Percentiles rank a stretch among this genome's conserved stretches.
phyloP scores from a whole-genome alignment of 177 flowering plant genomes.

The Telopea speciosissima region DNA sequence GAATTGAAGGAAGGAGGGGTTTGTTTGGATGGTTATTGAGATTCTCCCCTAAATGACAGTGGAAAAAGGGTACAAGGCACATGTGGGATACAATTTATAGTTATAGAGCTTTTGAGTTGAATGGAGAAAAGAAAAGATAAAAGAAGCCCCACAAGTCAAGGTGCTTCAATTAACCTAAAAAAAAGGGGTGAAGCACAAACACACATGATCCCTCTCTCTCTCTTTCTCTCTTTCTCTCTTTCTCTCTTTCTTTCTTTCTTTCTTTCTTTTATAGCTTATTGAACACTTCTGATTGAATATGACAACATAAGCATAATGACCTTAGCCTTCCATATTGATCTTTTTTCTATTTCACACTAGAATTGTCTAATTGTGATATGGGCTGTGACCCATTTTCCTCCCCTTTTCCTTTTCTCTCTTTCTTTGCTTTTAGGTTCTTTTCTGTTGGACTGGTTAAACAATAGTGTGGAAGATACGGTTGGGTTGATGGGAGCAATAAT shows the following conservation, averaged over 20 bases:
- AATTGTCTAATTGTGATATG: not conserved
- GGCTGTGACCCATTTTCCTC: slow-evolving; percentile 5
- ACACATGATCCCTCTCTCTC: slow-evolving; percentile 10
- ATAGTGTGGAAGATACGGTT: slow-evolving; percentile 11
- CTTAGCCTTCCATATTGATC: slow-evolving; percentile 1
- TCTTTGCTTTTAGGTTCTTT: not conserved
- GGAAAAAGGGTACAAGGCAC: slow-evolving; percentile 4
- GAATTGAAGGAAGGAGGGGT: too few relatives aligned
- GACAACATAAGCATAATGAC: not conserved
- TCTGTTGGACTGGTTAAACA: slow-evolving; percentile 10
- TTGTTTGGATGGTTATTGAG: slow-evolving; percentile 12
- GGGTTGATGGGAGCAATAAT: slow-evolving; percentile 29
- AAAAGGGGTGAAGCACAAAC: slow-evolving; percentile 21
- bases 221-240: not conserved
- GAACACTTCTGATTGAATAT: not conserved
- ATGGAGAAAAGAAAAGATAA: slow-evolving; percentile 15
- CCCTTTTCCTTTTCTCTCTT: not conserved
- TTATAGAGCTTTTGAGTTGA: slow-evolving; percentile 3
- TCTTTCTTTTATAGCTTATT: not conserved
- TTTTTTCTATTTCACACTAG: not conserved
- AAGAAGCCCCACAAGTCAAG: slow-evolving; percentile 21
- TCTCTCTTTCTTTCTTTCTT: not conserved
- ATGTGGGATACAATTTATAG: not conserved
- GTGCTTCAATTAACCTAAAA: slow-evolving; percentile 21
- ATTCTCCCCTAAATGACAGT: slow-evolving; percentile 11